A percentile compares a stretch with the other conserved stretches of the same genome.
phyloP scores from a whole-genome alignment of 164 flowering plant genomes.

The Tinospora cordifolia region DNA sequence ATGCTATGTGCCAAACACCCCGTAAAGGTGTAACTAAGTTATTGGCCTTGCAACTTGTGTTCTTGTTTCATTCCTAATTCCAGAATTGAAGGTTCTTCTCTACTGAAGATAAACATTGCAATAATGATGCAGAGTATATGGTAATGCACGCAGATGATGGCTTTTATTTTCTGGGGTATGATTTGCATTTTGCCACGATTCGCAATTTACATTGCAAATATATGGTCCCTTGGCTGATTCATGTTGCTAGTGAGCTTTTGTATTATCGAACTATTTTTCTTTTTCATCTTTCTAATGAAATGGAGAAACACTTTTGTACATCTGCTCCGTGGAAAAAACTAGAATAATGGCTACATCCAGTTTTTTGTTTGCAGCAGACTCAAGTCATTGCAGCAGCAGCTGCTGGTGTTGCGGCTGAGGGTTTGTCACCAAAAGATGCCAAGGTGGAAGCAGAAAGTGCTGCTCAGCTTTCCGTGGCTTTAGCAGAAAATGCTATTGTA shows the following conservation, averaged over 20 bases:
- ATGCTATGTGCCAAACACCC: no score
- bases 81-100: no score
- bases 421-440: slow-evolving; percentile 74
- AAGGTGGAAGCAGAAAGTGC: slow-evolving; percentile 90
- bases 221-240: background rate
- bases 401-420: slow-evolving; percentile 99
- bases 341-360: slow-evolving; percentile 27
- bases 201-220: background rate
- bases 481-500: slow-evolving; percentile 98
- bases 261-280: background rate
- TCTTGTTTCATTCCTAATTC: background rate
- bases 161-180: background rate
- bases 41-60: no score
- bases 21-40: no score
- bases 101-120: no score
- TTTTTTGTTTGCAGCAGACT: slow-evolving; percentile 58
- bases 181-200: background rate
- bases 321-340: slow-evolving; percentile 10
- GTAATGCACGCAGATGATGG: background rate
- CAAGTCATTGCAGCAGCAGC: slow-evolving; percentile 99
- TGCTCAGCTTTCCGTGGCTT: slow-evolving; percentile 93
- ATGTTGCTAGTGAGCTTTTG: background rate
- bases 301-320: background rate
- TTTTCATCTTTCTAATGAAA: background rate
- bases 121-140: no score